Percentiles rank a stretch among this genome's conserved stretches.
Evolutionary conservation across 306 rosid genomes (phyloP).

Genomic region (Rosa multiflora): DNA sequence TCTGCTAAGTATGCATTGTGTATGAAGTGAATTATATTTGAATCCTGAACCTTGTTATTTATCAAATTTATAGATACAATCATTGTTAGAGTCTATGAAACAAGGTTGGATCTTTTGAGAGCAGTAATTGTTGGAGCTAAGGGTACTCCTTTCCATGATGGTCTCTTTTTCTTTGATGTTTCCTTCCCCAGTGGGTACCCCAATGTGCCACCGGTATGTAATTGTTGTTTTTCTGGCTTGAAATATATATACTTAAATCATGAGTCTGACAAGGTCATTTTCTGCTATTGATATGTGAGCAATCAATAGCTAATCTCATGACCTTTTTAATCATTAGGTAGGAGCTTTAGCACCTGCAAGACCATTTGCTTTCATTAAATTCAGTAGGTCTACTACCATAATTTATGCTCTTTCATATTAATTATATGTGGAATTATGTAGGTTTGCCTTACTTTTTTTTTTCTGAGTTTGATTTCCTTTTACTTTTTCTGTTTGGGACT

Average conservation of each 20-base stretch:
- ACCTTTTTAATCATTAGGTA: too few relatives aligned
- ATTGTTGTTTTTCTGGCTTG: constrained; percentile 24
- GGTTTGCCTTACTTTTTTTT: not conserved
- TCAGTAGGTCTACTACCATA: constrained; percentile 51
- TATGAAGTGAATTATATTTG: constrained; percentile 23
- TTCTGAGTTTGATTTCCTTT: constrained; percentile 27
- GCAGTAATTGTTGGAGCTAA: constrained; percentile 92
- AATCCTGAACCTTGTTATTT: constrained; percentile 16
- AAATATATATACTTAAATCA: constrained; percentile 13
- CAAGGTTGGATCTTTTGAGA: constrained; percentile 86
- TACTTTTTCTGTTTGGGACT: constrained; percentile 52
- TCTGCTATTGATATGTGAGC: too few relatives aligned
- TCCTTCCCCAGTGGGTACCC: constrained; percentile 75
- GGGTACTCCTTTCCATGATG: constrained; percentile 97
- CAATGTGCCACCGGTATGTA: constrained; percentile 72
- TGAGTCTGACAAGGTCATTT: constrained; percentile 16
- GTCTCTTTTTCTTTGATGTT: constrained; percentile 86
- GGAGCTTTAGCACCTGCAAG: constrained; percentile 48
- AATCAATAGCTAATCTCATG: too few relatives aligned
- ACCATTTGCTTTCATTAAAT: constrained; percentile 97
- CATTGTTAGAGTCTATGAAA: constrained; percentile 76
- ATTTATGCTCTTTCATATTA: not conserved
- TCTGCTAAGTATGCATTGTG: not conserved
- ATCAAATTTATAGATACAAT: constrained; percentile 49
- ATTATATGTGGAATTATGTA: not conserved